These are phyloP conservation scores for Solanum arcanum DNA, from an alignment of 257 asterid genomes.

Conservation along the genomic window DNA sequence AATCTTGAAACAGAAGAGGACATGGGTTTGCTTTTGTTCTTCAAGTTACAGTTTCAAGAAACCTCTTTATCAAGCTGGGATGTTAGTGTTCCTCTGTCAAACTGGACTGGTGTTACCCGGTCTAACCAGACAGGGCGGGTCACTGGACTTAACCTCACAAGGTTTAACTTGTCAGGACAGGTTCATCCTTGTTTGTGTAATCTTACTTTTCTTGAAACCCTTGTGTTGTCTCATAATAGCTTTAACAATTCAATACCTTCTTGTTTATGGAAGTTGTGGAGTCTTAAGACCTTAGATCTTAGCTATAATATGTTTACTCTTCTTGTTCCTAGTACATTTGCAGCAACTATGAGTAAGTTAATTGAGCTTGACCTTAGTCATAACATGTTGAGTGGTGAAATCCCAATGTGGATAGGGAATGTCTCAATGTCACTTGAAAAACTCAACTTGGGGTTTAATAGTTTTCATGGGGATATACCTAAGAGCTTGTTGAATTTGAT, in stretches of 20 bases:
- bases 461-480: slow-evolving; percentile 51
- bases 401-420: slow-evolving; percentile 66
- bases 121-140: slow-evolving; percentile 54
- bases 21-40: slow-evolving; percentile 43
- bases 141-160: slow-evolving; percentile 59
- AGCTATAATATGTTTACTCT: slow-evolving; percentile 49
- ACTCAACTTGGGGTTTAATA: slow-evolving; percentile 47
- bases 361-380: slow-evolving; percentile 50
- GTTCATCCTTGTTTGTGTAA: slow-evolving; percentile 58
- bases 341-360: slow-evolving; percentile 11
- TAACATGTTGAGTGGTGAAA: slow-evolving; percentile 33
- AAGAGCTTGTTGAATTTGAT: slow-evolving; percentile 27
- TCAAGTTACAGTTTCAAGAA: slow-evolving; percentile 49
- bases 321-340: slow-evolving; percentile 21
- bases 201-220: slow-evolving; percentile 50
- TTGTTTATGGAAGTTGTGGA: slow-evolving; percentile 35
- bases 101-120: slow-evolving; percentile 42
- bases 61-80: slow-evolving; percentile 43
- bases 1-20: slow-evolving; percentile 20
- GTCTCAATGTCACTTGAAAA: slow-evolving; percentile 41
- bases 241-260: slow-evolving; percentile 44
- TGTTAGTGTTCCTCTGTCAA: slow-evolving; percentile 8
- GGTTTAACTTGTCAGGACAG: slow-evolving; percentile 47
- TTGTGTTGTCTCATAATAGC: slow-evolving; percentile 50
- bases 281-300: slow-evolving; percentile 46